Percentiles rank a stretch among this genome's conserved stretches.
Conservation (phyloP, 75 land plant genomes). For the Pinus tabuliformis region DNA sequence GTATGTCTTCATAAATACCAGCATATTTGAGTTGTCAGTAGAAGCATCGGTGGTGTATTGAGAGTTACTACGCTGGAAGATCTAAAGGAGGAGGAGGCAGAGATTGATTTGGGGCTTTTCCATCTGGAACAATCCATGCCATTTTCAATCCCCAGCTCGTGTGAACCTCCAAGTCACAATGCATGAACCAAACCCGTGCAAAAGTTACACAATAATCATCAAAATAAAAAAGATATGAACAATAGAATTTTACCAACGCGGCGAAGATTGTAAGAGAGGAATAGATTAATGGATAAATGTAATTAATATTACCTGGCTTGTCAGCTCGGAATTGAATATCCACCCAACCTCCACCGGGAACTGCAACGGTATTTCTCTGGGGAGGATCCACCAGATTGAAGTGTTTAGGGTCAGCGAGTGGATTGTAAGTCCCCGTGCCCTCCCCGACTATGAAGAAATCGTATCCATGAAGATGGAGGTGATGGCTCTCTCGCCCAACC, state of each 20-base stretch:
- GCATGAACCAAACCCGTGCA: slow-evolving; percentile 69
- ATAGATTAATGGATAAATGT: not conserved
- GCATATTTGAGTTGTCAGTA: too few species aligned
- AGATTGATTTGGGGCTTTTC: slow-evolving; percentile 32
- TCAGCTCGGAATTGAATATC: slow-evolving; percentile 63
- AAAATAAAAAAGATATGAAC: not conserved
- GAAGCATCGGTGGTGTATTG: too few species aligned
- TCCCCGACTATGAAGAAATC: slow-evolving; percentile 69
- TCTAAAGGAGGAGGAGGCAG: slow-evolving; percentile 38
- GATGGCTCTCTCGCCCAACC: slow-evolving; percentile 61
- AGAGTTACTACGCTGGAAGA: too few species aligned
- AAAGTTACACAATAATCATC: not conserved
- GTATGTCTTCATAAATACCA: too few species aligned
- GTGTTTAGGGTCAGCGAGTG: slow-evolving; percentile 20
- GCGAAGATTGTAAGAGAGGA: not conserved
- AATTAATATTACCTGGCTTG: slow-evolving; percentile 53
- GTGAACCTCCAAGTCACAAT: slow-evolving; percentile 53
- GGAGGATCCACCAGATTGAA: slow-evolving; percentile 67
- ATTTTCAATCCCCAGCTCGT: slow-evolving; percentile 52
- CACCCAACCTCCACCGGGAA: slow-evolving; percentile 67
- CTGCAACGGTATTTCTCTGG: slow-evolving; percentile 55
- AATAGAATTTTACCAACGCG: not conserved
- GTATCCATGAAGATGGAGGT: slow-evolving; percentile 68
- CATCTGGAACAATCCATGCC: slow-evolving; percentile 56
- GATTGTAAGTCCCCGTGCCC: slow-evolving; percentile 61